Evolutionary conservation across 352 stramenopile species (phyloP), one percentile per base, ranked within the genome.

Genomic region (Globisporangium spiculum): DNA sequence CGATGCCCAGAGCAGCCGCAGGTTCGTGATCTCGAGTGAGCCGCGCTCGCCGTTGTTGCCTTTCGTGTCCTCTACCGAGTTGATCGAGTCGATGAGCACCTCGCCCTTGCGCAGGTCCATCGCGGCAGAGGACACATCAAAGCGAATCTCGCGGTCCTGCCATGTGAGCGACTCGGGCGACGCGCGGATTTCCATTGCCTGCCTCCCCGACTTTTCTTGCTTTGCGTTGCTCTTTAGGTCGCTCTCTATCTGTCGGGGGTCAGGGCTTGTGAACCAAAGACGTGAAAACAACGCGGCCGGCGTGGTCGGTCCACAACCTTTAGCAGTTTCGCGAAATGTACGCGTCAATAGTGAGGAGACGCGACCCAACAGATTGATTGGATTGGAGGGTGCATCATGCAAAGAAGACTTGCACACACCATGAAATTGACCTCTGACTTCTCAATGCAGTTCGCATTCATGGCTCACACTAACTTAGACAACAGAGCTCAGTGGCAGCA

Each of bases 51-150:
- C 93, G 74, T 98, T 98, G 79, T 98, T 98, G 48, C 92, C 93
- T 73, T 98, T 98, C 10, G 93, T 98, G 71, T 98, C 93, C 69
- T 98, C 93, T 8, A 98, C 93, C 12, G 86, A 97, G 75, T 98
- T 98, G 76, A 98, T 98, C 60, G 85, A 83, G 72, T 98, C 93
- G 52, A 97, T 92, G 18, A 92, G 68, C 14, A 77, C 73, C 69
- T 97, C 90, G 38, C 91, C 90, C 58, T 89, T 90, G 60, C 89
- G 83, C n/a, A 89, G 69, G 34, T 89, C 73, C 73, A 96, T 89
- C 20, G 75, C 77, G 7, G 71, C 70, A 5, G 71, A 66, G 20
- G 82, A 79, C 9, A 91, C 80, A 58, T 97, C 92, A 70, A 97
- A 98, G 52, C 90, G 82, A 63, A 98, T 96, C 75, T 97, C 90